Evolutionary conservation across 208 protist species (phyloP).

Genomic region (Dictyostelium gargantuum): DNA sequence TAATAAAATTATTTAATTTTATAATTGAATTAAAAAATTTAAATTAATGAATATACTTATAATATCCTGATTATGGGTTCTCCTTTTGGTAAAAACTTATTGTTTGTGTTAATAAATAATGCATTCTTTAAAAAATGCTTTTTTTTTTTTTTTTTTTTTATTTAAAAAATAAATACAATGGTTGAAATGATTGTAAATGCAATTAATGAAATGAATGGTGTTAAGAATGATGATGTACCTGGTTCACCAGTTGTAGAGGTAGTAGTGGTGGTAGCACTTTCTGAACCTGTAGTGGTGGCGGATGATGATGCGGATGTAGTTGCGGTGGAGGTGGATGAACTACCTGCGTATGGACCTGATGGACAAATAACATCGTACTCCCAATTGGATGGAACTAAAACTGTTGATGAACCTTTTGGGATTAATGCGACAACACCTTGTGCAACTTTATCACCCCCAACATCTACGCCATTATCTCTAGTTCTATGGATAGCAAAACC

Average conservation of each 20-base stretch:
- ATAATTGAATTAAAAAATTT: no score
- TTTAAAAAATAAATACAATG: not conserved
- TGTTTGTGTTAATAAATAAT: no score
- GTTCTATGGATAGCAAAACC: not conserved
- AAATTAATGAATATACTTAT: no score
- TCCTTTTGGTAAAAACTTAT: no score
- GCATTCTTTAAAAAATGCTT: no score
- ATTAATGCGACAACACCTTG: constrained; percentile 31
- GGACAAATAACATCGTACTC: not conserved
- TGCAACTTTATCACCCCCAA: not conserved
- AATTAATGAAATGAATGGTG: not conserved
- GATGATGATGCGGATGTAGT: no score
- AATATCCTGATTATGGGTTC: no score
- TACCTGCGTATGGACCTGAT: not conserved
- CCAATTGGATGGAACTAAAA: not conserved
- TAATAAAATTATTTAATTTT: no score
- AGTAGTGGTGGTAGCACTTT: not conserved
- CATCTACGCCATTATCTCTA: not conserved
- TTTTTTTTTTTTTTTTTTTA: not conserved
- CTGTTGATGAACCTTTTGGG: not conserved
- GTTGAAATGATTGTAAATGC: not conserved
- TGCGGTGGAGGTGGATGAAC: not conserved
- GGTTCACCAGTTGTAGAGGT: not conserved
- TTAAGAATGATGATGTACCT: not conserved
- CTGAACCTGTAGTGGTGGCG: no score